phyloP scores from a whole-genome alignment of 768 basidiomycete species.

The Leccinum truebloodii region DNA sequence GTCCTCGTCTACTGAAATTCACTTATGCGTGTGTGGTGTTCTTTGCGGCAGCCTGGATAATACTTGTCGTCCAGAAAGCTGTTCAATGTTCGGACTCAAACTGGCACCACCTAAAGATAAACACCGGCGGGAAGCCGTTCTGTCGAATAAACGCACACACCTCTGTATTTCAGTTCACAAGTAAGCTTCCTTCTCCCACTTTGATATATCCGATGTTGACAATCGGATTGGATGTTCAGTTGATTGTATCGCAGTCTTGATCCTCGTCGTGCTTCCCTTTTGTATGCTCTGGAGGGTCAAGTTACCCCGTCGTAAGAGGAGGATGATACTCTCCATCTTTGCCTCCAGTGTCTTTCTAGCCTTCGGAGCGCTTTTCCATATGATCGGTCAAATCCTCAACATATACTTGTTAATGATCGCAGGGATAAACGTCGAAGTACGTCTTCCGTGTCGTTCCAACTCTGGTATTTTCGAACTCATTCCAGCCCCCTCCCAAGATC shows the following conservation, averaged over 20 bases:
- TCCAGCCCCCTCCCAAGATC: constrained; percentile 6
- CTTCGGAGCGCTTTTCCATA: constrained; percentile 18
- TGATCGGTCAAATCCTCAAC: constrained; percentile 12
- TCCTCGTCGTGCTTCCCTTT: constrained; percentile 22
- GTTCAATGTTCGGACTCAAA: constrained; percentile 9
- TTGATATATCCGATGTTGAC: not conserved
- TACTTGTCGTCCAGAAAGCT: constrained; percentile 10
- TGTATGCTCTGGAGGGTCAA: constrained; percentile 25
- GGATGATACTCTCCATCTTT: constrained; percentile 27
- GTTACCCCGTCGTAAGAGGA: constrained; percentile 19
- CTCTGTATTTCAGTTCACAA: constrained; percentile 16
- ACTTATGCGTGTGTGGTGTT: constrained; percentile 12
- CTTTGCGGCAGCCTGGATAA: constrained; percentile 7
- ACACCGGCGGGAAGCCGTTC: constrained; percentile 6
- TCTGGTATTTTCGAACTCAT: not conserved
- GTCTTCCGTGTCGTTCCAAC: not conserved
- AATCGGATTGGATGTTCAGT: constrained; percentile 1
- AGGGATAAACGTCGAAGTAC: constrained; percentile 22
- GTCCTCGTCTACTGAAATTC: constrained; percentile 6
- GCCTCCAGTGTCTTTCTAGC: constrained; percentile 21
- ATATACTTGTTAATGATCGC: constrained; percentile 4
- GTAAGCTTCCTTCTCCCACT: constrained; percentile 7
- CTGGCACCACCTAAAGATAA: constrained; percentile 8
- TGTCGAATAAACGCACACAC: constrained; percentile 6
- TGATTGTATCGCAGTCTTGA: constrained; percentile 17